Evolutionary conservation across 1,139 yeast genomes (phyloP).

Genomic region (Protomyces arabidopsidicola): DNA sequence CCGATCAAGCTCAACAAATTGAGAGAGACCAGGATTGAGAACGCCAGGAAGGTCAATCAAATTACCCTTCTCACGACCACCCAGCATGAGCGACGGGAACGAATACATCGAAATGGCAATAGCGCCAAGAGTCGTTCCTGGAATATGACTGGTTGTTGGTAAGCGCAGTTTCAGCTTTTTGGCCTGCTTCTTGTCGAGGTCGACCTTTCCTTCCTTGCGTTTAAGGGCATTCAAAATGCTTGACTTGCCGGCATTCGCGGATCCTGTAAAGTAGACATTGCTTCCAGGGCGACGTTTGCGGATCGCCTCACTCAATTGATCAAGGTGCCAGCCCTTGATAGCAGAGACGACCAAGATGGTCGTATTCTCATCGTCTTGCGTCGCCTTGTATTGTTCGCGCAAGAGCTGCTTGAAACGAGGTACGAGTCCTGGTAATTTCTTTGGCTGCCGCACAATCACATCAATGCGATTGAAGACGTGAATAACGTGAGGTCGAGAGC

Average conservation of each 20-base stretch:
- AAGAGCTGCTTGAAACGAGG: neutral
- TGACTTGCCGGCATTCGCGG: constrained; percentile 26
- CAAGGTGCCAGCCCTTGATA: constrained; percentile 17
- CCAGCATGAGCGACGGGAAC: constrained; percentile 10
- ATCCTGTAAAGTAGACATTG: constrained; percentile 14
- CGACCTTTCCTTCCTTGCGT: neutral
- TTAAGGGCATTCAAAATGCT: constrained; percentile 5
- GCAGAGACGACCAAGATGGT: constrained; percentile 13
- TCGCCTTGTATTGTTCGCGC: neutral
- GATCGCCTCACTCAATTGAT: constrained; percentile 3
- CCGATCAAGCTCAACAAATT: neutral
- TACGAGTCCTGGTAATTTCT: neutral
- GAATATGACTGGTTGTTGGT: constrained; percentile 14
- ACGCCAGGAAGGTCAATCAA: constrained; percentile 23
- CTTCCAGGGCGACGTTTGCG: constrained; percentile 14
- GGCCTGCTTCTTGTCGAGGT: neutral
- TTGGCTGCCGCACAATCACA: constrained; percentile 7
- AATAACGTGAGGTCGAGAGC: constrained; percentile 12
- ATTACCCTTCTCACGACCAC: constrained; percentile 5
- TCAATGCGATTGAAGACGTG: constrained; percentile 23
- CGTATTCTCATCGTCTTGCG: neutral
- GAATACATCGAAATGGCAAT: constrained; percentile 4
- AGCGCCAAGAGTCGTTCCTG: constrained; percentile 22
- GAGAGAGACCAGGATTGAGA: constrained; percentile 9
- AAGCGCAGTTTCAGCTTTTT: neutral